Evolutionary conservation across 1,284 basidiomycete genomes (phyloP), one percentile per base, ranked within the genome.

Genomic region (Rhodotorula sp.): DNA sequence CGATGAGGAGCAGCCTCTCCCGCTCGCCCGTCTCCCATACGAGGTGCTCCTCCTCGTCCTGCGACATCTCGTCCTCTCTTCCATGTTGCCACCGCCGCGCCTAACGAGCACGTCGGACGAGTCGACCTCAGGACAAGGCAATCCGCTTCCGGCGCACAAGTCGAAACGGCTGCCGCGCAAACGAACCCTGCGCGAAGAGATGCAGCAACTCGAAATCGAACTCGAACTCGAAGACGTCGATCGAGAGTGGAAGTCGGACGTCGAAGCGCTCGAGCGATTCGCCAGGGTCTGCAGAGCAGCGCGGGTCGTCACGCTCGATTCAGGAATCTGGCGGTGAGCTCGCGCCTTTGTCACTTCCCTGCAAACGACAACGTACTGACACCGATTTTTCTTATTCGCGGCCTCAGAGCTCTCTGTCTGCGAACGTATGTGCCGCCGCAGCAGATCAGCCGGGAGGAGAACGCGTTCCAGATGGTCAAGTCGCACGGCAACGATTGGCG

Each of bases 401-500:
- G 5, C 23, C 18, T 31, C 62, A 74, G 65, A 26, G 59, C 64
- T 0, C 60, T 72, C 0, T 77, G 75, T 29, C 31, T 58, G n/a
- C 62, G 67, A 14, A 68, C 72, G 0, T 79, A 76, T 51, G 62
- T 74, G 6, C 65, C 75, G 18, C 75, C 77, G 6, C 70, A 74
- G 47, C 76, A 77, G 67, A 75, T 78, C 54, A 54, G 60, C 16
- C 67, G 62, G 23, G 67, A 62, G 3, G 67, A 70, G 39, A 29
- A 57, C 4, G 69, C 72, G 2, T 10, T 10, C 10, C 63, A 68
- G 39, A 64, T 71, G 43, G 64, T 63, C 23, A 58, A 57, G n/a
- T 43, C 63, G 59, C 76, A 79, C 39, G 74, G 68, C 0, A 63
- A 39, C 26, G 78, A 79, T 57, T 78, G 73, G 71, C 71, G 78